Evolutionary conservation across 768 basidiomycete genomes (phyloP).

Genomic region (Boletellus ananas): DNA sequence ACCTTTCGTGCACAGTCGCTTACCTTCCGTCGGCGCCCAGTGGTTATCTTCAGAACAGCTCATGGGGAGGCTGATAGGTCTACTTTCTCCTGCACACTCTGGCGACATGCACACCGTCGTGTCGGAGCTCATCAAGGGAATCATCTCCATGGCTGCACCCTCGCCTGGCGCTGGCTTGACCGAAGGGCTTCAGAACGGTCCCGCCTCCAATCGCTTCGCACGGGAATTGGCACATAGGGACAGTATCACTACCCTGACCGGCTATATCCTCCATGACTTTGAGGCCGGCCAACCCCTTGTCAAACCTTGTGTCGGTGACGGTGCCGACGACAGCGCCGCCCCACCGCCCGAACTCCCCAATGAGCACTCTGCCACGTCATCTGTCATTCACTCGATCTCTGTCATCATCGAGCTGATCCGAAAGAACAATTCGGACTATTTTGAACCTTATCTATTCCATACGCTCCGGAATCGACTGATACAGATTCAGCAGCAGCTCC

Average conservation of each 20-base stretch:
- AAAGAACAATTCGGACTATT: constrained; percentile 98
- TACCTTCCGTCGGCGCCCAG: constrained; percentile 41
- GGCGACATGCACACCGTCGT: constrained; percentile 81
- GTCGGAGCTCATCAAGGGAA: constrained; percentile 88
- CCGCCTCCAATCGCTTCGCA: constrained; percentile 82
- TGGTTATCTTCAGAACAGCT: constrained; percentile 87
- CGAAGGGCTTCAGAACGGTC: constrained; percentile 63
- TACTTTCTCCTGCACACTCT: constrained; percentile 75
- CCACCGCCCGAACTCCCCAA: constrained; percentile 26
- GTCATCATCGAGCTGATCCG: constrained; percentile 92
- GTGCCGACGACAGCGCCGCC: constrained; percentile 9
- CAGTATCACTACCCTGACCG: constrained; percentile 66
- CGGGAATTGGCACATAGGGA: constrained; percentile 77
- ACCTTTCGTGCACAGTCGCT: constrained; percentile 28
- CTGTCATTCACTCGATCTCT: constrained; percentile 80
- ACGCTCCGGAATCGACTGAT: constrained; percentile 89
- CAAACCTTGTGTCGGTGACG: constrained; percentile 11
- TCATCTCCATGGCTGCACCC: constrained; percentile 91
- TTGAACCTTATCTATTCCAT: constrained; percentile 96
- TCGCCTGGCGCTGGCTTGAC: constrained; percentile 74
- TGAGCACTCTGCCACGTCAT: constrained; percentile 62
- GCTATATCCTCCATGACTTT: constrained; percentile 75
- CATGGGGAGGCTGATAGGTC: constrained; percentile 73
- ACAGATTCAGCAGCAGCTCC: constrained; percentile 72
- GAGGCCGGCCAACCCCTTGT: constrained; percentile 19